A percentile compares a stretch with the other conserved stretches of the same genome.
Evolutionary conservation across 1,284 basidiomycete genomes (phyloP).

Genomic region (Cryptococcus deneoformans): DNA sequence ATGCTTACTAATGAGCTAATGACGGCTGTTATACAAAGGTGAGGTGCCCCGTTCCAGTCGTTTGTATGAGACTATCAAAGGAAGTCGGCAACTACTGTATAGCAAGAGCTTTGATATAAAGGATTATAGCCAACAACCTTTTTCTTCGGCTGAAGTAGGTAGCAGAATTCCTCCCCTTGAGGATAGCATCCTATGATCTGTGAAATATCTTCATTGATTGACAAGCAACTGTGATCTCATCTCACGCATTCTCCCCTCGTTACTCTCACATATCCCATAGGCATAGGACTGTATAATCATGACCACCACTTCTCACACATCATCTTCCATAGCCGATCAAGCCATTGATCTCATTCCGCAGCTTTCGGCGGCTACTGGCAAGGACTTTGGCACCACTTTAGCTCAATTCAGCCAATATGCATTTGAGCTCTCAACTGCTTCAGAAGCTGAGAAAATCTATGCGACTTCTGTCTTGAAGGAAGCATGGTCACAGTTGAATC

Average conservation of each 20-base stretch:
- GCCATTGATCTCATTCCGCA: not conserved
- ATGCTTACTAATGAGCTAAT: too few species aligned
- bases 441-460: not conserved
- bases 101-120: too few species aligned
- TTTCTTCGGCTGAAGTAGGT: too few species aligned
- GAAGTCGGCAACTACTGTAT: too few species aligned
- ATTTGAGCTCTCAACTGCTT: not conserved
- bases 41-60: too few species aligned
- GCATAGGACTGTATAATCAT: not conserved
- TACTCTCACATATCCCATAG: not conserved
- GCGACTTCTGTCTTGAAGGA: not conserved
- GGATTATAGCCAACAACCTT: too few species aligned
- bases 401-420: not conserved
- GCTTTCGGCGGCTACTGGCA: not conserved
- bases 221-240: too few species aligned
- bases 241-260: not conserved
- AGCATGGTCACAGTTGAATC: not conserved
- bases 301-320: not conserved
- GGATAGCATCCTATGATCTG: too few species aligned
- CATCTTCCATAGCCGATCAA: not conserved
- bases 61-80: too few species aligned
- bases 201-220: too few species aligned
- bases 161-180: too few species aligned
- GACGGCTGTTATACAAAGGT: too few species aligned
- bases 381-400: not conserved